phyloP scores from a whole-genome alignment of 2,329 filamentous ascomycete species.

The Fusarium proliferatum region DNA sequence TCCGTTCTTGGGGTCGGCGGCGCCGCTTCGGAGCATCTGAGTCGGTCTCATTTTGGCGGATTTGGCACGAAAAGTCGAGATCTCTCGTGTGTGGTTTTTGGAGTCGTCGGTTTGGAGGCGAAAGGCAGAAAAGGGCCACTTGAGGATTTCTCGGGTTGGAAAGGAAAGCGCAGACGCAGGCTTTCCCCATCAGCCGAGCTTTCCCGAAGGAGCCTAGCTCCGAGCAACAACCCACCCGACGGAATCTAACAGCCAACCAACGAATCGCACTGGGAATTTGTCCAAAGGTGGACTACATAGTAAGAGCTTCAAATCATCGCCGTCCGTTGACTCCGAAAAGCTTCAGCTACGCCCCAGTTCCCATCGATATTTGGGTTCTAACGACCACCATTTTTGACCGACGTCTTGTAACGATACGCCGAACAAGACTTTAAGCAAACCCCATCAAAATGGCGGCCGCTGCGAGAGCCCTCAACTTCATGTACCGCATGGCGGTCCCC shows the following conservation, averaged over 20 bases:
- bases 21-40: constrained; percentile 49
- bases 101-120: constrained; percentile 42
- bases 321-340: constrained; percentile 43
- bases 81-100: constrained; percentile 36
- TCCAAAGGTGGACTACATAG: constrained; percentile 14
- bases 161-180: constrained; percentile 43
- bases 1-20: constrained; percentile 51
- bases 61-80: constrained; percentile 36
- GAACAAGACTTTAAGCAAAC: constrained; percentile 8
- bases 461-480: constrained; percentile 67
- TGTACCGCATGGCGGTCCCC: constrained; percentile 79
- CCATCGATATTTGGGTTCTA: constrained; percentile 10
- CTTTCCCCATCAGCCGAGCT: constrained; percentile 49
- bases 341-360: constrained; percentile 33
- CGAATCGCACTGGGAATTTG: constrained; percentile 39
- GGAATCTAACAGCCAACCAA: constrained; percentile 22
- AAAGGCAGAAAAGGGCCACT: constrained; percentile 43
- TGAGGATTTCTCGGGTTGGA: constrained; percentile 45
- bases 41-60: constrained; percentile 56
- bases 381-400: constrained; percentile 2
- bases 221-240: constrained; percentile 23
- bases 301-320: constrained; percentile 44
- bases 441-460: constrained; percentile 61
- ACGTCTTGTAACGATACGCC: neutral
- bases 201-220: constrained; percentile 51